phyloP scores from a whole-genome alignment of 2,329 filamentous ascomycete genomes.

The Epichloe glyceriae region DNA sequence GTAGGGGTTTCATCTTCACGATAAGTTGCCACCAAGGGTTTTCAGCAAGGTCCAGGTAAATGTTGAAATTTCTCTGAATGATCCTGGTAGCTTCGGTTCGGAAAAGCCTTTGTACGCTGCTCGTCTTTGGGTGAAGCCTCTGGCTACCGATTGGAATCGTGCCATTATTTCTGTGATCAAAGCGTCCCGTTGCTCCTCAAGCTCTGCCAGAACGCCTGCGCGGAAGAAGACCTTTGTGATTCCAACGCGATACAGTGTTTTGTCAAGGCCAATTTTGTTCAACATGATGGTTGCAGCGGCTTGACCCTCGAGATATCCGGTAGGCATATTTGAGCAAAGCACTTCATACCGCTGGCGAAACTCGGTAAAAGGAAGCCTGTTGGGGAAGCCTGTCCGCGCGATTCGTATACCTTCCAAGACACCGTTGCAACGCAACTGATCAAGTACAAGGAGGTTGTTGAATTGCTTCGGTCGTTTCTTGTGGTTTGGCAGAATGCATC shows the following conservation, averaged over 20 bases:
- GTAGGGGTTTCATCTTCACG: constrained; percentile 84
- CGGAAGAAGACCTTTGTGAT: constrained; percentile 97
- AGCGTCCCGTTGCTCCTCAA: constrained; percentile 89
- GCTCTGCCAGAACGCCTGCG: constrained; percentile 84
- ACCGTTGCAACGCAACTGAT: constrained; percentile 97
- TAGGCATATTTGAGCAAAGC: constrained; percentile 76
- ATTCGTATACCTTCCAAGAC: constrained; percentile 98
- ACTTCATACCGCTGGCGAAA: constrained; percentile 96
- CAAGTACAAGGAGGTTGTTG: constrained; percentile 80
- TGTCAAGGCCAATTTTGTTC: constrained; percentile 76
- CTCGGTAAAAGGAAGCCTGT: constrained; percentile 80
- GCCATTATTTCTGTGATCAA: constrained; percentile 91
- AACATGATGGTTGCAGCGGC: constrained; percentile 75
- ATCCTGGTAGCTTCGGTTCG: constrained; percentile 88
- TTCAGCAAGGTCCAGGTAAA: constrained; percentile 77
- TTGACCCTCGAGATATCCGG: constrained; percentile 83
- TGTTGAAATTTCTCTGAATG: constrained; percentile 86
- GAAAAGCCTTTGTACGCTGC: constrained; percentile 89
- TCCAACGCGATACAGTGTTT: constrained; percentile 78
- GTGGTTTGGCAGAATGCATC: constrained; percentile 95
- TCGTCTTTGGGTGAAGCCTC: constrained; percentile 79
- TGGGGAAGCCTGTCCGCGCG: constrained; percentile 91
- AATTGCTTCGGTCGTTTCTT: constrained; percentile 94
- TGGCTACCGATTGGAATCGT: constrained; percentile 80
- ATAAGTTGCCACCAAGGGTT: constrained; percentile 98